phyloP scores from a whole-genome alignment of 129 eudicot species.

The Pulicaria dysenterica region DNA sequence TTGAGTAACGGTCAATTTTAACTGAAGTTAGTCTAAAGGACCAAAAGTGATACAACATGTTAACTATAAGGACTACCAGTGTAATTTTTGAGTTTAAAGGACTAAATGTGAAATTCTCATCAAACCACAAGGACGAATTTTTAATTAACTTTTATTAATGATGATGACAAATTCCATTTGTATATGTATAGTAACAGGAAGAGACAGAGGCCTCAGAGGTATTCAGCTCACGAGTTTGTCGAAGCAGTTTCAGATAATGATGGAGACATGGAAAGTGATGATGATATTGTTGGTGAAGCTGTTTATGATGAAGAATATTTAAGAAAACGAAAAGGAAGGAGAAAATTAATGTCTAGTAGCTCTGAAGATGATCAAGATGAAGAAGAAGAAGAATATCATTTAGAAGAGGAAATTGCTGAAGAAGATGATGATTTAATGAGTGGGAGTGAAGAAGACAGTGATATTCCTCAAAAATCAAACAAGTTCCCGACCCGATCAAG shows the following conservation, averaged over 20 bases:
- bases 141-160: too few relatives aligned
- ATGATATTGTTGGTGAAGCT: slow-evolving; percentile 92
- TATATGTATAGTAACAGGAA: slow-evolving; percentile 53
- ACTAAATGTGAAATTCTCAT: too few relatives aligned
- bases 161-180: neutral
- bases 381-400: slow-evolving; percentile 83
- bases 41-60: too few relatives aligned
- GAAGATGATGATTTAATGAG: slow-evolving; percentile 56
- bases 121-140: too few relatives aligned
- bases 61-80: too few relatives aligned
- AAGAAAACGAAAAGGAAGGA: slow-evolving; percentile 57
- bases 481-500: slow-evolving; percentile 58
- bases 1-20: too few relatives aligned
- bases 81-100: too few relatives aligned
- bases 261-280: slow-evolving; percentile 62
- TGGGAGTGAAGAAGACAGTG: slow-evolving; percentile 76
- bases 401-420: slow-evolving; percentile 71
- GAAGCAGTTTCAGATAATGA: slow-evolving; percentile 69
- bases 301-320: slow-evolving; percentile 91
- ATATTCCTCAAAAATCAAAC: slow-evolving; percentile 45
- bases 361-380: slow-evolving; percentile 89
- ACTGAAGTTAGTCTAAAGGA: too few relatives aligned
- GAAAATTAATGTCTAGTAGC: slow-evolving; percentile 58
- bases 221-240: slow-evolving; percentile 61
- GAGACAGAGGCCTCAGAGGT: slow-evolving; percentile 81